Evolutionary conservation across 176 grass and related monocot species (phyloP).

Genomic region (Cenchrus purpureus): DNA sequence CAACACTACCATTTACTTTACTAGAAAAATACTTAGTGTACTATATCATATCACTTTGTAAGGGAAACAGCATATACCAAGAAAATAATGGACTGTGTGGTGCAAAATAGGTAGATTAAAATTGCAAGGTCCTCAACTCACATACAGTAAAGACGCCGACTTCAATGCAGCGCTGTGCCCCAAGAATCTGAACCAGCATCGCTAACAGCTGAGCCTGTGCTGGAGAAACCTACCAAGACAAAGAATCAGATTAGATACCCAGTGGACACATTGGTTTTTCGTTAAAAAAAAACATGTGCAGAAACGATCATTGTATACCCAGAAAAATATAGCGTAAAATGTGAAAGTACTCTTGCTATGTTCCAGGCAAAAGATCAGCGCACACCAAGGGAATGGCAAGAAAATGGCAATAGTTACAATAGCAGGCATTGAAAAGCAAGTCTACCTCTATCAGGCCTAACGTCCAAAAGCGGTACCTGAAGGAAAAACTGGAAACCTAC

Average conservation of each 20-base stretch:
- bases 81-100: too few species aligned
- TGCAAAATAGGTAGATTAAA: neutral
- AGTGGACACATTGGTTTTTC: neutral
- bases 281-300: neutral
- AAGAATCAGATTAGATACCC: neutral
- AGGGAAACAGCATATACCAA: neutral
- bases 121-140: conserved; percentile 1
- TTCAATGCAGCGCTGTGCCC: conserved; percentile 83
- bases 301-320: neutral
- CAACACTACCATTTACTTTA: neutral
- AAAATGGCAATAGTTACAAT: neutral
- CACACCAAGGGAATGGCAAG: neutral
- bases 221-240: conserved; percentile 73
- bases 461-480: neutral
- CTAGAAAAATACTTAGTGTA: neutral
- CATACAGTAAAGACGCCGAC: conserved; percentile 87
- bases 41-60: neutral
- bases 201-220: conserved; percentile 87
- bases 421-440: neutral
- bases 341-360: neutral
- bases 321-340: neutral
- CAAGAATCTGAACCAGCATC: conserved; percentile 87
- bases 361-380: neutral
- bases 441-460: neutral
- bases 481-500: neutral